Evolutionary conservation across 2,329 filamentous ascomycete species (phyloP), one percentile per base, ranked within the genome.

Genomic region (Thermomyces lanuginosus): DNA sequence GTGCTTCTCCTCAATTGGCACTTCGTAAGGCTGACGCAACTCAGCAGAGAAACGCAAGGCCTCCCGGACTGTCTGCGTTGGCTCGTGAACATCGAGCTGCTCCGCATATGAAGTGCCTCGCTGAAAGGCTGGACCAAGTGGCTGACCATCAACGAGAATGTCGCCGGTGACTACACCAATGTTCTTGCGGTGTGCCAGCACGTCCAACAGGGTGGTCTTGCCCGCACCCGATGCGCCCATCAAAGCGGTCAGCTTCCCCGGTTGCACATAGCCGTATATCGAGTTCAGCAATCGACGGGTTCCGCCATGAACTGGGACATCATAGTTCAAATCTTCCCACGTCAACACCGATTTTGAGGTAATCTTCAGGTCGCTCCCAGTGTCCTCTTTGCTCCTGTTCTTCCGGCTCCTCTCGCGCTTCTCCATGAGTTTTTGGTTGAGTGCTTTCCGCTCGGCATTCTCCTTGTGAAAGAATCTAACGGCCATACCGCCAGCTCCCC

Each of bases 171-270:
- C 67, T 4, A 73, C 66, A 36, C 72, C 72, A 34, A 74, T 70
- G 36, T 67, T 75, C 48, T 72, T 73, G 30, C 72, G 55, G 4
- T 64, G 56, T 1, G 72, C 71, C 7, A 91, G 58, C 1, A 86
- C 78, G 41, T 92, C 79, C 2, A 92, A 59, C 1, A 91, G 58
- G 0, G 82, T 91, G 0, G 81, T 89, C 56, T 92, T 92, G 25
- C 82, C 82, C 4, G 81, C 82, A n/a, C 68, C 68, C 3, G 62
- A 66, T 8, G 60, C 59, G 3, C 60, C 61, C 60, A 64, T 64
- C 21, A 66, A 39, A 5, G 61, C 61, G 4, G 59, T 63, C 13
- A 65, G 35, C 24, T 58, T 51, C 5, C 62, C 62, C 0, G 61
- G 60, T 30, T 58, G 53, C 12, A 66, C 60, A 29, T 56, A 65